Evolutionary conservation across 2,329 filamentous ascomycete species (phyloP).

Genomic region (Didymellaceae sp.): DNA sequence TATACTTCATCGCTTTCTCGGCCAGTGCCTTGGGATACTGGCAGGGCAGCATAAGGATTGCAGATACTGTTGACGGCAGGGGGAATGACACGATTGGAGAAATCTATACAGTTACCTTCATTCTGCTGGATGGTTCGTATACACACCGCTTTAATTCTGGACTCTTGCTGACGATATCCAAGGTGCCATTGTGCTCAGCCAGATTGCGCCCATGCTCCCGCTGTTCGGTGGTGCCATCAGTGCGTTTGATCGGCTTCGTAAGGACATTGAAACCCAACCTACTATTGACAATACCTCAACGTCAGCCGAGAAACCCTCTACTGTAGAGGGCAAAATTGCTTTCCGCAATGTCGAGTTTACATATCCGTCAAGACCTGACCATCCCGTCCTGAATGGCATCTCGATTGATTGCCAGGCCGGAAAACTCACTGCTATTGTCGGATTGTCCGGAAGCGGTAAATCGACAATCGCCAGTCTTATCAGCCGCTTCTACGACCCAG

Average conservation of each 20-base stretch:
- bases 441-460: slow-evolving; percentile 52
- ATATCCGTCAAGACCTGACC: slow-evolving; percentile 51
- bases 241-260: slow-evolving; percentile 64
- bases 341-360: slow-evolving; percentile 51
- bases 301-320: slow-evolving; percentile 31
- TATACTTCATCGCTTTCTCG: slow-evolving; percentile 73
- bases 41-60: slow-evolving; percentile 66
- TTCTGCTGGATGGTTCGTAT: slow-evolving; percentile 58
- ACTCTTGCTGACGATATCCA: background rate
- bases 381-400: slow-evolving; percentile 48
- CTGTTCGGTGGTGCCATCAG: slow-evolving; percentile 57
- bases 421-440: slow-evolving; percentile 53
- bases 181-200: slow-evolving; percentile 56
- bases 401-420: slow-evolving; percentile 48
- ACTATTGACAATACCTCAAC: slow-evolving; percentile 48
- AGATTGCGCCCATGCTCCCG: slow-evolving; percentile 57
- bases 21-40: slow-evolving; percentile 73
- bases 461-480: slow-evolving; percentile 50
- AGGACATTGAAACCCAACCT: slow-evolving; percentile 61
- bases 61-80: slow-evolving; percentile 48
- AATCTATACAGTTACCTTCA: slow-evolving; percentile 63
- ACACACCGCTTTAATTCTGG: background rate
- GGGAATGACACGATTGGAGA: slow-evolving; percentile 51
- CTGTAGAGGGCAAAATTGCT: slow-evolving; percentile 56
- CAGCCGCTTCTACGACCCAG: slow-evolving; percentile 50